These are phyloP conservation scores for Dendrobium nobile DNA, from an alignment of 106 monocot species.

Conservation along the genomic window DNA sequence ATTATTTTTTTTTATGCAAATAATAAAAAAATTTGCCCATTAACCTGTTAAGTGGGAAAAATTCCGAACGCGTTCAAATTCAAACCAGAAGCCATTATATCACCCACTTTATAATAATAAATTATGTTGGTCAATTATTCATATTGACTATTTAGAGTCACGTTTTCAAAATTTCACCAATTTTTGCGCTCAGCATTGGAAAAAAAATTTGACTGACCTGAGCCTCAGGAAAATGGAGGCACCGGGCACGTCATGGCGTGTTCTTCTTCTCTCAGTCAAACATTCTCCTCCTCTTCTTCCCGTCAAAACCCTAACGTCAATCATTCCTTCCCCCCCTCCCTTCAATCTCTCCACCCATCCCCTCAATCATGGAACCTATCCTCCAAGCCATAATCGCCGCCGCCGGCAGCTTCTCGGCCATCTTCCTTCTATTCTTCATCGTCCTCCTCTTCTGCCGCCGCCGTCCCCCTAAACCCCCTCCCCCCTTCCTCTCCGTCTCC, in stretches of 20 bases:
- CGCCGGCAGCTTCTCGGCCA: slow-evolving; percentile 36
- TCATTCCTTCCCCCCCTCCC: background rate
- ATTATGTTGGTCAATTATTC: too few relatives aligned
- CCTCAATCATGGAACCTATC: slow-evolving; percentile 26
- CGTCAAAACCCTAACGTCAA: background rate
- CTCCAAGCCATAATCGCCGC: slow-evolving; percentile 49
- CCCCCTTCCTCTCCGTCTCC: background rate
- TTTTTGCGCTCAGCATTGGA: too few relatives aligned
- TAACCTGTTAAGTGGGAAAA: too few relatives aligned
- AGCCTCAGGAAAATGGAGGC: background rate
- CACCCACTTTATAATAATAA: too few relatives aligned
- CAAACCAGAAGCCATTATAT: too few relatives aligned
- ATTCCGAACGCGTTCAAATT: too few relatives aligned
- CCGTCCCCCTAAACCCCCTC: background rate
- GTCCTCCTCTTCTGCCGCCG: slow-evolving; percentile 29
- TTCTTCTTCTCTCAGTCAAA: background rate
- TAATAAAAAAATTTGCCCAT: too few relatives aligned
- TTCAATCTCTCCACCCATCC: background rate
- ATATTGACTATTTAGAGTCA: too few relatives aligned
- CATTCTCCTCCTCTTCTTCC: background rate
- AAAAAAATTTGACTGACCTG: background rate
- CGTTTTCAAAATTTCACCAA: too few relatives aligned
- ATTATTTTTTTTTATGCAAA: too few relatives aligned
- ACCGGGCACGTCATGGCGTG: background rate
- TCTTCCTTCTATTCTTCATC: slow-evolving; percentile 28